Evolutionary conservation across 768 basidiomycete species (phyloP).

Genomic region (Suillus luteus): DNA sequence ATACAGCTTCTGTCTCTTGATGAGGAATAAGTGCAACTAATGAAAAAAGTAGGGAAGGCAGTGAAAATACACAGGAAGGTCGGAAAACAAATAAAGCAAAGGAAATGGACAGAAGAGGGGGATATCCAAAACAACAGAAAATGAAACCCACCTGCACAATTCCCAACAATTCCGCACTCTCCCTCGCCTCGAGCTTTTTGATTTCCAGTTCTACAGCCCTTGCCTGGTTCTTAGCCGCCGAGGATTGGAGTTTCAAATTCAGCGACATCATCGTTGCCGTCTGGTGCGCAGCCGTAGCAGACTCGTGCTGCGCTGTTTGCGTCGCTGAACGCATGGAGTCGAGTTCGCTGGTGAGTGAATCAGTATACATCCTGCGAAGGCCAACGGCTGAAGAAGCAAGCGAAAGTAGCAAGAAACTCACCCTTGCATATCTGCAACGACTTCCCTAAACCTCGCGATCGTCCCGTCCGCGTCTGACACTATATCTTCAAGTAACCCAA

Average conservation of each 20-base stretch:
- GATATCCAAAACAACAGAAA: slow-evolving; percentile 2
- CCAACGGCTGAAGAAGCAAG: slow-evolving; percentile 16
- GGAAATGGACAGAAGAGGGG: not conserved
- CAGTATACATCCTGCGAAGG: not conserved
- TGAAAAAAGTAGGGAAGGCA: not conserved
- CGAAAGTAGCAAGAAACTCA: slow-evolving; percentile 32
- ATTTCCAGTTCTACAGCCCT: slow-evolving; percentile 89
- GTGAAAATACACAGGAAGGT: not conserved
- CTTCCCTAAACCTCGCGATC: slow-evolving; percentile 89
- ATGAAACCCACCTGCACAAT: slow-evolving; percentile 71
- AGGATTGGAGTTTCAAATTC: slow-evolving; percentile 91
- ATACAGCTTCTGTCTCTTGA: not conserved
- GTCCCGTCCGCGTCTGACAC: slow-evolving; percentile 87
- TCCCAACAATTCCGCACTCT: slow-evolving; percentile 74
- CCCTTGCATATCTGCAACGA: slow-evolving; percentile 84
- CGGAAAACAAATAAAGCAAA: not conserved
- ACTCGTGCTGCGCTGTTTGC: slow-evolving; percentile 81
- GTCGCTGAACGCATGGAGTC: slow-evolving; percentile 83
- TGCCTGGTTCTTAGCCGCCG: slow-evolving; percentile 88
- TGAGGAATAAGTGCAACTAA: not conserved
- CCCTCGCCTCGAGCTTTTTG: slow-evolving; percentile 79
- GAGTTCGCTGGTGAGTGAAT: slow-evolving; percentile 64
- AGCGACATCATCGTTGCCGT: slow-evolving; percentile 93
- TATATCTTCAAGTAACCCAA: slow-evolving; percentile 60
- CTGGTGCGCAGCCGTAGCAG: slow-evolving; percentile 81